Evolutionary conservation across 805 yeast genomes (phyloP).

Genomic region (Candida alai): DNA sequence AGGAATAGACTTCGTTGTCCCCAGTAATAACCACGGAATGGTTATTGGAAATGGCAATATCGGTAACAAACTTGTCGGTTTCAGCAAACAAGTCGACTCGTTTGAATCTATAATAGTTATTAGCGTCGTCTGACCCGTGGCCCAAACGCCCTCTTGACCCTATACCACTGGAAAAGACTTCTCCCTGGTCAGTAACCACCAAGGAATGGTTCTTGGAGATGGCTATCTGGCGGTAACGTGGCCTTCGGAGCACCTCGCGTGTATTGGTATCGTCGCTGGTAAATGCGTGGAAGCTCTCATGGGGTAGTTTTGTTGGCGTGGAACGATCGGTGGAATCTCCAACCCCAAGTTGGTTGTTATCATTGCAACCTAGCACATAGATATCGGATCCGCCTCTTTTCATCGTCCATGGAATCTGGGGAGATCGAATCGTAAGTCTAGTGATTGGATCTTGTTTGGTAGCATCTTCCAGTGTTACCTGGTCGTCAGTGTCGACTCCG

Average conservation of each 20-base stretch:
- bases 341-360: constrained; percentile 60
- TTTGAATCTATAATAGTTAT: constrained; percentile 41
- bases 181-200: constrained; percentile 52
- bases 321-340: constrained; percentile 53
- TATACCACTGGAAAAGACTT: constrained; percentile 59
- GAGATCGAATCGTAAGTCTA: not conserved
- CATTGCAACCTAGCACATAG: constrained; percentile 60
- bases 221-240: constrained; percentile 44
- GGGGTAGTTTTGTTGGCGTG: constrained; percentile 38
- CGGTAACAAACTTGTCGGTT: constrained; percentile 22
- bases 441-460: not conserved
- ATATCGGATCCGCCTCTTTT: constrained; percentile 55
- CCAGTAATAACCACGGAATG: constrained; percentile 60
- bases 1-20: constrained; percentile 55
- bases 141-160: constrained; percentile 75
- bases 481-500: not conserved
- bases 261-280: constrained; percentile 8
- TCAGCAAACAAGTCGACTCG: constrained; percentile 35
- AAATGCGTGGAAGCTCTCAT: constrained; percentile 20
- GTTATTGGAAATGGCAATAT: constrained; percentile 55
- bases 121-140: constrained; percentile 35
- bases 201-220: constrained; percentile 68
- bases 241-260: constrained; percentile 22
- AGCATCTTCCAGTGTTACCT: too few relatives aligned
- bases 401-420: constrained; percentile 26